Evolutionary conservation across 805 yeast species (phyloP).

Genomic region (Yarrowia sp.): DNA sequence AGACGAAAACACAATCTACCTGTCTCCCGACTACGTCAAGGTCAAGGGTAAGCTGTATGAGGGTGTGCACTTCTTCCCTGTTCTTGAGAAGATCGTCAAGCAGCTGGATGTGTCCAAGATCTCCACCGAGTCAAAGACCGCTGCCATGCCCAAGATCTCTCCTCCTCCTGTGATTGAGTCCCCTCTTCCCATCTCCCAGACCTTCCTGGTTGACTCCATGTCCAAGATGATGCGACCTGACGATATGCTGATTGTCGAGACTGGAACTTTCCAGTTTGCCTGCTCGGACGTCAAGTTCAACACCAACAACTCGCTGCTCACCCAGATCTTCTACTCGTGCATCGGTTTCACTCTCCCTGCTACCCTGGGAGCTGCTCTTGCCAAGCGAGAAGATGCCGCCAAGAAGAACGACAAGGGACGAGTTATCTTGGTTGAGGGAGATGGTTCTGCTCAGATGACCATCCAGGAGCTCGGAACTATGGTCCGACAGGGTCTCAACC

Average conservation of each 20-base stretch:
- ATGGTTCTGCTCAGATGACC: conserved; percentile 95
- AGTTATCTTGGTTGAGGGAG: conserved; percentile 77
- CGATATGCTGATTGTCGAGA: conserved; percentile 75
- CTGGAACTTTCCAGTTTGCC: conserved; percentile 81
- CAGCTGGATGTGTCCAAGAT: conserved; percentile 40
- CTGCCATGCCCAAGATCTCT: conserved; percentile 36
- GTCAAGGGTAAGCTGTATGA: conserved; percentile 45
- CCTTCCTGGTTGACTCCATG: conserved; percentile 45
- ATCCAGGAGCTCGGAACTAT: conserved; percentile 75
- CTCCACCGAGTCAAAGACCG: conserved; percentile 31
- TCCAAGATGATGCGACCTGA: conserved; percentile 51
- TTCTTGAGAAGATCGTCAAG: conserved; percentile 47
- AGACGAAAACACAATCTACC: conserved; percentile 45
- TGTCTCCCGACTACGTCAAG: conserved; percentile 55
- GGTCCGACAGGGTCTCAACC: conserved; percentile 57
- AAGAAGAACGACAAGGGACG: conserved; percentile 46
- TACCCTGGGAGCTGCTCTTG: conserved; percentile 77
- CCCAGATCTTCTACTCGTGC: conserved; percentile 77
- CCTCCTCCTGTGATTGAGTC: conserved; percentile 34
- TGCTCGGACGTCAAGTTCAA: conserved; percentile 67
- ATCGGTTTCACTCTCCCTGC: conserved; percentile 90
- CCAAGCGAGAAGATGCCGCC: conserved; percentile 45
- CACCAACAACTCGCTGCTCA: conserved; percentile 44
- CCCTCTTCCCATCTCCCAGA: conserved; percentile 42
- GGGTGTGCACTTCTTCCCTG: conserved; percentile 50